A percentile compares a stretch with the other conserved stretches of the same genome.
These are phyloP conservation scores for Colletotrichum musicola DNA, from an alignment of 2,329 filamentous ascomycete genomes.

Conservation along the genomic window DNA sequence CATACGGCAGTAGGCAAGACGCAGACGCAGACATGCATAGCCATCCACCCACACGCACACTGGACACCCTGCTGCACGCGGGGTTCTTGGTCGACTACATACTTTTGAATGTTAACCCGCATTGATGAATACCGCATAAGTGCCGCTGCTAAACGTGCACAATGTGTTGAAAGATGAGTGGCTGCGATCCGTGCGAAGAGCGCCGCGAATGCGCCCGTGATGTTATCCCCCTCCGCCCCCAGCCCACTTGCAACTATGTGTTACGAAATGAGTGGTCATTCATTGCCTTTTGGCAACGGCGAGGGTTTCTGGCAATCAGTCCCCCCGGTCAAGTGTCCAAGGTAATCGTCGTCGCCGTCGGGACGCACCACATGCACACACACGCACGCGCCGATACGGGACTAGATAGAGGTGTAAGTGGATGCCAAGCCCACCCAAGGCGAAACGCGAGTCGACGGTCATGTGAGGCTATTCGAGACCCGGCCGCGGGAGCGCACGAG, in stretches of 20 bases:
- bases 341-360: not conserved
- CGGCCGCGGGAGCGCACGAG: not conserved
- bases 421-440: conserved; percentile 18
- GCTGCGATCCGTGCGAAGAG: conserved; percentile 17
- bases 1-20: conserved; percentile 6
- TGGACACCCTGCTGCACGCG: not conserved
- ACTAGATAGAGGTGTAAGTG: not conserved
- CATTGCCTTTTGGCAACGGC: not conserved
- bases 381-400: too few species aligned
- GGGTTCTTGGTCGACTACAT: not conserved
- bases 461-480: conserved; percentile 31
- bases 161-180: conserved; percentile 28
- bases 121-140: conserved; percentile 21
- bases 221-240: not conserved
- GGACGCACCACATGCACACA: not conserved
- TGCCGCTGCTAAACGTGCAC: conserved; percentile 24
- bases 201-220: not conserved
- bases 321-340: not conserved
- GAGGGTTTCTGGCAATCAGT: conserved; percentile 8
- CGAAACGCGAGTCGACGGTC: conserved; percentile 30
- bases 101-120: conserved; percentile 26
- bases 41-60: not conserved
- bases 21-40: not conserved
- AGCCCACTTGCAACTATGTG: conserved; percentile 18
- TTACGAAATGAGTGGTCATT: conserved; percentile 22